These are phyloP conservation scores for Mycena rebaudengoi DNA, from an alignment of 768 basidiomycete species.

Conservation along the genomic window DNA sequence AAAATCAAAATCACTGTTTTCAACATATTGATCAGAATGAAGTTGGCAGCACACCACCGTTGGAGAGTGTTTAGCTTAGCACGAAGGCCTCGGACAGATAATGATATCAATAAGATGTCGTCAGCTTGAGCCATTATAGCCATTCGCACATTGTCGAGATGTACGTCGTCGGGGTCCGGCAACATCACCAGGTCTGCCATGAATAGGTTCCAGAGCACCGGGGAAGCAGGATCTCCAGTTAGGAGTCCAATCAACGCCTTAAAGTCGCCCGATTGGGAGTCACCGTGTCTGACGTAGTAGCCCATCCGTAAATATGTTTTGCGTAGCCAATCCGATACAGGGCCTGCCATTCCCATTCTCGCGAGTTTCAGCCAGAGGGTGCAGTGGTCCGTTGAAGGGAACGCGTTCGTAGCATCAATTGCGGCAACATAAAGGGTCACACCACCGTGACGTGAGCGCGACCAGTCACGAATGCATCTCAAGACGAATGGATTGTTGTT, in stretches of 20 bases:
- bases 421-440: conserved; percentile 25
- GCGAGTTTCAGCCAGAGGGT: conserved; percentile 34
- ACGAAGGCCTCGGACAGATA: too few relatives aligned
- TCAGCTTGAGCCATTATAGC: too few relatives aligned
- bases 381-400: conserved; percentile 28
- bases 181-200: conserved; percentile 27
- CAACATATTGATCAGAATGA: conserved; percentile 30
- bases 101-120: too few relatives aligned
- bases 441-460: conserved; percentile 12
- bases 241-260: conserved; percentile 33
- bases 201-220: conserved; percentile 35
- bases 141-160: too few relatives aligned
- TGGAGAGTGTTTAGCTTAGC: too few relatives aligned
- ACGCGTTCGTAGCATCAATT: conserved; percentile 37
- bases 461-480: conserved; percentile 22
- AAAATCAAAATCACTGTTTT: conserved; percentile 31
- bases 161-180: conserved; percentile 25
- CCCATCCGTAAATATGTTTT: conserved; percentile 22
- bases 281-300: conserved; percentile 27
- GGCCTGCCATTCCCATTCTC: conserved; percentile 23
- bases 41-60: too few relatives aligned
- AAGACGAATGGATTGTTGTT: conserved; percentile 35
- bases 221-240: conserved; percentile 37
- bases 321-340: conserved; percentile 28
- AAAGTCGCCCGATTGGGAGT: conserved; percentile 22